phyloP scores from a whole-genome alignment of 1,284 basidiomycete genomes.

The Ustilago bromivora region DNA sequence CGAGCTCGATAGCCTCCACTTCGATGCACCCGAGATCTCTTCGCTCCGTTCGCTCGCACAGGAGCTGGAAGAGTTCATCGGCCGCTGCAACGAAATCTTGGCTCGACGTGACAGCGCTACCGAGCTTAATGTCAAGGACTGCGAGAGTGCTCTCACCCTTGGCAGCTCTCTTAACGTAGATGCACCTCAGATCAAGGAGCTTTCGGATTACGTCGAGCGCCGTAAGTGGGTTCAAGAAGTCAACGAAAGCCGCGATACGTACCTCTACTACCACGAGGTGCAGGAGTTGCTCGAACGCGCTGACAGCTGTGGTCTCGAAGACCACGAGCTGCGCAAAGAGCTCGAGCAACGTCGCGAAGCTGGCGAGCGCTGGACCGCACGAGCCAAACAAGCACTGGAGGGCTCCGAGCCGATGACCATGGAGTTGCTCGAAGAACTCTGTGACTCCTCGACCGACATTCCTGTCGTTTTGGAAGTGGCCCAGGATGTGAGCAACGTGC shows the following conservation, averaged over 20 bases:
- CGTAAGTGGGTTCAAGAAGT: slow-evolving; percentile 75
- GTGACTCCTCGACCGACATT: slow-evolving; percentile 41
- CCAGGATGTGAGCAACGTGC: slow-evolving; percentile 30
- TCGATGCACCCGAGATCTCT: slow-evolving; percentile 81
- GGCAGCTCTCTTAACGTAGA: slow-evolving; percentile 82
- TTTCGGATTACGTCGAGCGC: slow-evolving; percentile 81
- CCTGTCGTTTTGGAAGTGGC: slow-evolving; percentile 50
- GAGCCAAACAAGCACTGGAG: slow-evolving; percentile 25
- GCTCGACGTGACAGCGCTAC: slow-evolving; percentile 14
- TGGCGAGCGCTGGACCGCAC: slow-evolving; percentile 53
- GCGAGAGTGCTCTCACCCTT: slow-evolving; percentile 77
- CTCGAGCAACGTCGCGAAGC: slow-evolving; percentile 41
- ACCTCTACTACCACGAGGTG: slow-evolving; percentile 59
- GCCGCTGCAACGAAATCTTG: slow-evolving; percentile 73
- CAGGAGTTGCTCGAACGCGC: slow-evolving; percentile 80
- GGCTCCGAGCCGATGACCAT: slow-evolving; percentile 20
- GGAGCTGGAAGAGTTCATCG: slow-evolving; percentile 76
- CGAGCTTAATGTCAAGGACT: slow-evolving; percentile 73
- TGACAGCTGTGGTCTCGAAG: slow-evolving; percentile 76
- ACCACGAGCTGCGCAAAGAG: slow-evolving; percentile 50
- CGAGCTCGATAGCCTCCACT: slow-evolving; percentile 81
- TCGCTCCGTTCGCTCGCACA: slow-evolving; percentile 75
- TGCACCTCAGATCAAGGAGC: slow-evolving; percentile 79
- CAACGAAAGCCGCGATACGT: slow-evolving; percentile 71
- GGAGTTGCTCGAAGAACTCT: slow-evolving; percentile 42